Evolutionary conservation across 495 filamentous ascomycete genomes (phyloP).

Genomic region (Talaromyces trachyspermus): DNA sequence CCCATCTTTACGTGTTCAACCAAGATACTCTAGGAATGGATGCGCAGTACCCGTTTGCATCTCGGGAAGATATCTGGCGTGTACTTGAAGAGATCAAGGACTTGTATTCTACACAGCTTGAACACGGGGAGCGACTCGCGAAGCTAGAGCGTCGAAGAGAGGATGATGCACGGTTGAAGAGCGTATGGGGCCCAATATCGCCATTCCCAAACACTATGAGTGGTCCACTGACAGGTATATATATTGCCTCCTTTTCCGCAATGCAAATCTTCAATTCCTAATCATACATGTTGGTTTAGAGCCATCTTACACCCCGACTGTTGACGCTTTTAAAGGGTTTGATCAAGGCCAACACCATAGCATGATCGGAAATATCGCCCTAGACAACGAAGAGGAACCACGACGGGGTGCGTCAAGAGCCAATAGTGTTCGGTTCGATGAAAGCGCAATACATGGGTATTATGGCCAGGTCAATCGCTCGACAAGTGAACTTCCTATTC

Average conservation of each 20-base stretch:
- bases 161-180: slow-evolving; percentile 74
- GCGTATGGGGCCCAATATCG: slow-evolving; percentile 72
- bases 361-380: slow-evolving; percentile 64
- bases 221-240: slow-evolving; percentile 68
- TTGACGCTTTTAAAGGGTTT: slow-evolving; percentile 75
- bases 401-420: slow-evolving; percentile 86
- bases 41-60: slow-evolving; percentile 55
- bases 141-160: slow-evolving; percentile 77
- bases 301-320: slow-evolving; percentile 35
- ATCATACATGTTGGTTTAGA: slow-evolving; percentile 9
- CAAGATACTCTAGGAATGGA: slow-evolving; percentile 43
- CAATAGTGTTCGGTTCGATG: slow-evolving; percentile 98
- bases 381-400: slow-evolving; percentile 87
- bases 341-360: slow-evolving; percentile 70
- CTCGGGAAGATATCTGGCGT: slow-evolving; percentile 75
- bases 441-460: slow-evolving; percentile 86
- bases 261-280: background rate
- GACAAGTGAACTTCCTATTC: slow-evolving; percentile 68
- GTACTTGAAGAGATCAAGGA: slow-evolving; percentile 83
- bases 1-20: background rate
- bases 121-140: slow-evolving; percentile 73
- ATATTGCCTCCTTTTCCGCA: slow-evolving; percentile 1
- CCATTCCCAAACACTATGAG: slow-evolving; percentile 69
- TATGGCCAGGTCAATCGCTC: slow-evolving; percentile 76
- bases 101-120: slow-evolving; percentile 66